Evolutionary conservation across 768 basidiomycete genomes (phyloP).

Genomic region (Kwoniella dejecticola): DNA sequence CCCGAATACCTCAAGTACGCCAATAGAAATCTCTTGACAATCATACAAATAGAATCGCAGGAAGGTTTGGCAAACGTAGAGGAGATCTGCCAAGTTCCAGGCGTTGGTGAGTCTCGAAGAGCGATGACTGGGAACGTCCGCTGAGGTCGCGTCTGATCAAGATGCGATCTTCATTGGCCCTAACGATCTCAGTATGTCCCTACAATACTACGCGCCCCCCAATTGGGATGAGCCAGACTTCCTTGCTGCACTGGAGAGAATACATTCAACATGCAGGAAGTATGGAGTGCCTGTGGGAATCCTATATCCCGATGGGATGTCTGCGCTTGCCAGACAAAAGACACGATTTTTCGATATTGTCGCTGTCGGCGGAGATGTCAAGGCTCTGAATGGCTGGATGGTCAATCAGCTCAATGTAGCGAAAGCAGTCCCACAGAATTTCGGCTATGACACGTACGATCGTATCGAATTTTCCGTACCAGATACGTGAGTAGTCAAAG

Average conservation of each 20-base stretch:
- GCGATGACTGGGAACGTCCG: no score
- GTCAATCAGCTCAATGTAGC: background rate
- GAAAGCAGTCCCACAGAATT: background rate
- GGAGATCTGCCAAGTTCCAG: constrained; percentile 65
- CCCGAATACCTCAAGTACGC: constrained; percentile 57
- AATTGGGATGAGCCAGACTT: constrained; percentile 25
- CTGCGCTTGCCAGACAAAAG: constrained; percentile 19
- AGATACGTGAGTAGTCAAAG: no score
- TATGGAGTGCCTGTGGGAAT: constrained; percentile 19
- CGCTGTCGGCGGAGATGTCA: constrained; percentile 35
- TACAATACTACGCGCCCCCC: constrained; percentile 25
- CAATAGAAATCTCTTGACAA: constrained; percentile 63
- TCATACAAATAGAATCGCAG: constrained; percentile 70
- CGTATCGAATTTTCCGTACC: no score
- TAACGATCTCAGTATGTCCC: constrained; percentile 41
- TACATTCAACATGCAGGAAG: constrained; percentile 22
- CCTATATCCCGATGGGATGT: constrained; percentile 23
- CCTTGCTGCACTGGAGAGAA: constrained; percentile 29
- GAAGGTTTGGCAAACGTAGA: constrained; percentile 66
- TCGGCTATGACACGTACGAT: no score
- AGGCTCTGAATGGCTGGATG: constrained; percentile 33
- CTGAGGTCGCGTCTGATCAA: background rate
- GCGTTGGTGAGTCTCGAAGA: constrained; percentile 56
- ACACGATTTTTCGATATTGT: constrained; percentile 28
- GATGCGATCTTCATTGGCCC: constrained; percentile 47